Percentiles rank a stretch among this genome's conserved stretches.
Evolutionary conservation across 176 grass and related monocot species (phyloP).

Genomic region (Hordeum vulgare): MorexV3_pseudomolecules_assembly NC_058524.1:80765432-80765931

Average conservation of each 20-base stretch:
- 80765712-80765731: neutral
- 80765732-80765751: neutral
- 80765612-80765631: neutral
- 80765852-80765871: neutral
- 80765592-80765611: neutral
- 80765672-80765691: neutral
- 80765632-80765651: slow-evolving; percentile 3
- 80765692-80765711: neutral
- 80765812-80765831: neutral
- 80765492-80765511: neutral
- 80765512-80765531: slow-evolving; percentile 17
- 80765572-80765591: slow-evolving; percentile 19
- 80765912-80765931: neutral
- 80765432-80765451: neutral
- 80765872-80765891: too few species aligned
- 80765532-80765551: neutral
- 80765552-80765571: neutral
- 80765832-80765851: neutral
- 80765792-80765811: neutral
- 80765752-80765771: neutral
- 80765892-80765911: too few species aligned
- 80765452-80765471: neutral
- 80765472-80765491: neutral
- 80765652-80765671: slow-evolving; percentile 10
- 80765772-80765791: neutral